Conservation (phyloP, 768 basidiomycete species). For the Nidularia pulvinata region DNA sequence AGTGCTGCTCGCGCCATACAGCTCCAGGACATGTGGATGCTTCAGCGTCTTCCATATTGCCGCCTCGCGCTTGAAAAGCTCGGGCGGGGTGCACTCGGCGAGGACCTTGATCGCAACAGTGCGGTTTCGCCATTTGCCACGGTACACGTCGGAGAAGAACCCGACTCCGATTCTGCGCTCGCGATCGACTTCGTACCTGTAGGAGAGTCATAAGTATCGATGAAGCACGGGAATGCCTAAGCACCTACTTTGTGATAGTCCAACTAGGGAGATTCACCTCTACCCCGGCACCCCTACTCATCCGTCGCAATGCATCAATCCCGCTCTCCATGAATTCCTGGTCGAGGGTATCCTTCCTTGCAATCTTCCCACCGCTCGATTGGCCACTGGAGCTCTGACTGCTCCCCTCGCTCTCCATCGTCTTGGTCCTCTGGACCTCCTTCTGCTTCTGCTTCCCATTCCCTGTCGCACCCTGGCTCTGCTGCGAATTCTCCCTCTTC, state of each 20-base stretch:
- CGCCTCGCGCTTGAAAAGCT: slow-evolving; percentile 70
- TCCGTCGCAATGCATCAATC: slow-evolving; percentile 66
- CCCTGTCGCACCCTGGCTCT: neutral
- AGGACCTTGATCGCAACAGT: slow-evolving; percentile 77
- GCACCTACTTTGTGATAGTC: slow-evolving; percentile 68
- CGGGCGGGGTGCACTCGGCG: slow-evolving; percentile 54
- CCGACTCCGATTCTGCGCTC: slow-evolving; percentile 71
- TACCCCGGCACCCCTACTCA: slow-evolving; percentile 49
- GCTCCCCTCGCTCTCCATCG: slow-evolving; percentile 18
- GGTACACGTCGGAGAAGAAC: slow-evolving; percentile 77
- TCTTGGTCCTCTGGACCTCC: slow-evolving; percentile 12
- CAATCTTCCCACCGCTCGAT: slow-evolving; percentile 10
- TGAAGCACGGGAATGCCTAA: neutral
- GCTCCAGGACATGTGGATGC: slow-evolving; percentile 70
- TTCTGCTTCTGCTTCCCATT: neutral
- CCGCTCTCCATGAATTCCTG: slow-evolving; percentile 72
- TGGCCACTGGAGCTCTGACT: slow-evolving; percentile 16
- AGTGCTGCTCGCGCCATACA: slow-evolving; percentile 79
- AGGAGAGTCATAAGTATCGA: slow-evolving; percentile 3
- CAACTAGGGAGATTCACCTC: slow-evolving; percentile 56
- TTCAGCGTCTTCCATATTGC: slow-evolving; percentile 69
- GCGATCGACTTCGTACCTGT: slow-evolving; percentile 72
- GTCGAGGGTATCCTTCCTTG: slow-evolving; percentile 53
- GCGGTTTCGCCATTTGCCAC: slow-evolving; percentile 69
- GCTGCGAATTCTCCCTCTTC: slow-evolving; percentile 2